Evolutionary conservation across 352 stramenopile species (phyloP).

Genomic region (Globisporangium lucens): DNA sequence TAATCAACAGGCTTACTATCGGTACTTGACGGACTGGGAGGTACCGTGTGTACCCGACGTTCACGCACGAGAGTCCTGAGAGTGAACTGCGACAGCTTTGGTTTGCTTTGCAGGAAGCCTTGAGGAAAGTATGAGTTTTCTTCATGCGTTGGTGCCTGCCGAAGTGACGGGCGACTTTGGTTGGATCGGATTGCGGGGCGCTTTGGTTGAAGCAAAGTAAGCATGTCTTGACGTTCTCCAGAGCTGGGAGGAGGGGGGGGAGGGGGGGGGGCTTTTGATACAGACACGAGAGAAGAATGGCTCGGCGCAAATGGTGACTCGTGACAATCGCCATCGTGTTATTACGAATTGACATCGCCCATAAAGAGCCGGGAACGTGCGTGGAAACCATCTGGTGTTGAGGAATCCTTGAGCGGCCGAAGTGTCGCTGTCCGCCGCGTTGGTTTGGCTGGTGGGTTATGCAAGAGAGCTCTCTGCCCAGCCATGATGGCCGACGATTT

Average conservation of each 20-base stretch:
- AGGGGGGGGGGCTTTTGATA: neutral
- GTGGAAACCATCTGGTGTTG: neutral
- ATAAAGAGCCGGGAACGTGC: neutral
- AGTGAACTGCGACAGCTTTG: too few relatives aligned
- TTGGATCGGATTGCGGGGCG: neutral
- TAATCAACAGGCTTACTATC: neutral
- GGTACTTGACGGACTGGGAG: too few relatives aligned
- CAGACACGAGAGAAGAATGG: neutral
- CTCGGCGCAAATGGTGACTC: neutral
- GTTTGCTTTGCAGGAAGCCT: too few relatives aligned
- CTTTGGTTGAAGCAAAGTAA: neutral
- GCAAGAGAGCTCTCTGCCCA: too few relatives aligned
- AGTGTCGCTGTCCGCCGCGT: too few relatives aligned
- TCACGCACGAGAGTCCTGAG: too few relatives aligned
- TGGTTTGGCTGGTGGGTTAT: too few relatives aligned
- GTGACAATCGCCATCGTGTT: neutral
- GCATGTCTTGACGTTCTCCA: neutral
- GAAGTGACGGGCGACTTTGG: too few relatives aligned
- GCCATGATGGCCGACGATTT: too few relatives aligned
- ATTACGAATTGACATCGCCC: neutral
- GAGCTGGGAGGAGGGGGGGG: neutral
- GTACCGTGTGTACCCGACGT: too few relatives aligned
- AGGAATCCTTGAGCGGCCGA: neutral
- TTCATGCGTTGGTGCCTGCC: neutral
- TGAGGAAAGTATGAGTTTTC: neutral